These are phyloP conservation scores for Diatrype stigma DNA, from an alignment of 2,329 filamentous ascomycete genomes.

Conservation along the genomic window DNA sequence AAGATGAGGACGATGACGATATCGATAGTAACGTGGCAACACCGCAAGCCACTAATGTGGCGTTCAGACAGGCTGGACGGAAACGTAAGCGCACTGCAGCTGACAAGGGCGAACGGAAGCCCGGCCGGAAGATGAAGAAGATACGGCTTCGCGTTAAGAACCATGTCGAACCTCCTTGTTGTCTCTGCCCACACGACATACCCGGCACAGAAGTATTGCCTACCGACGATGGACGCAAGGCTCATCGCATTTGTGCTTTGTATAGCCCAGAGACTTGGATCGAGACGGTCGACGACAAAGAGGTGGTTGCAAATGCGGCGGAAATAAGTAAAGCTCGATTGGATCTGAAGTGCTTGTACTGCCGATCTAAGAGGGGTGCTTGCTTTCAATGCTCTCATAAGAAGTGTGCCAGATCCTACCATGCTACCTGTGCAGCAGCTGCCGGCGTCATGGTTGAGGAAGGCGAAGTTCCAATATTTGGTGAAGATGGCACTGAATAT, in stretches of 20 bases:
- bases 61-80: conserved; percentile 51
- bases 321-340: conserved; percentile 81
- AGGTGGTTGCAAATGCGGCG: conserved; percentile 73
- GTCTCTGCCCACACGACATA: conserved; percentile 88
- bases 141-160: conserved; percentile 69
- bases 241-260: conserved; percentile 81
- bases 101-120: conserved; percentile 49
- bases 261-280: conserved; percentile 93
- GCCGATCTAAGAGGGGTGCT: conserved; percentile 88
- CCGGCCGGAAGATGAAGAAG: conserved; percentile 67
- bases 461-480: conserved; percentile 79
- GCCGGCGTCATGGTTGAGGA: conserved; percentile 90
- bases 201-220: conserved; percentile 75
- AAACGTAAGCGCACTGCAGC: conserved; percentile 63
- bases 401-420: conserved; percentile 90
- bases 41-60: conserved; percentile 69
- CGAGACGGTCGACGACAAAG: conserved; percentile 63
- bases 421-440: conserved; percentile 88
- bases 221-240: conserved; percentile 82
- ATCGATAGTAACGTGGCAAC: conserved; percentile 62
- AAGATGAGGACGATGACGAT: conserved; percentile 58
- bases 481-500: conserved; percentile 87
- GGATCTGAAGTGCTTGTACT: conserved; percentile 92
- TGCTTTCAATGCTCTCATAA: conserved; percentile 96
- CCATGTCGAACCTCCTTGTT: conserved; percentile 74